phyloP scores from a whole-genome alignment of 2,329 filamentous ascomycete species.

The Kalmusia sp. region DNA sequence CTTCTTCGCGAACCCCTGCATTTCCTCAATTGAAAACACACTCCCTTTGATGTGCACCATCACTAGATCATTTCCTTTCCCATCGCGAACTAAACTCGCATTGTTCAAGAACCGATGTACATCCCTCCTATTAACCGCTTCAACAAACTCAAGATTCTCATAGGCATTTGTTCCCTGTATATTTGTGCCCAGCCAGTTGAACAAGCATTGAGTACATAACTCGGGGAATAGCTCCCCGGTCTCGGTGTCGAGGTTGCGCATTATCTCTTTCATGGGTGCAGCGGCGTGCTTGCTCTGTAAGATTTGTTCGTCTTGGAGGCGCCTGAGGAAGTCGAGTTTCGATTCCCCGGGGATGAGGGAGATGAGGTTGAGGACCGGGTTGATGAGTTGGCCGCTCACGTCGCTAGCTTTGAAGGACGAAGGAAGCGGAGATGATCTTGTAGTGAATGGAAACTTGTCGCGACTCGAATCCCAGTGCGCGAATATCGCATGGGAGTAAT shows the following conservation, averaged over 20 bases:
- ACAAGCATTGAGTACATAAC: neutral
- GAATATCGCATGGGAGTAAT: neutral
- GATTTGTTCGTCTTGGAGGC: neutral
- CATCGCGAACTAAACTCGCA: neutral
- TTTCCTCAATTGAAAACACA: neutral
- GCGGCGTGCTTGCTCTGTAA: neutral
- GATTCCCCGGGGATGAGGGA: neutral
- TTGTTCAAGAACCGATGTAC: neutral
- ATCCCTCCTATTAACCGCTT: neutral
- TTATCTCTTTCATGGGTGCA: neutral
- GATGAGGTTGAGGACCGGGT: neutral
- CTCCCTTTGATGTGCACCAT: neutral
- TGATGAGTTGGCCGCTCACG: neutral
- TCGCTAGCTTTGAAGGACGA: neutral
- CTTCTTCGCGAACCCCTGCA: neutral
- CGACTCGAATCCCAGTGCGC: neutral
- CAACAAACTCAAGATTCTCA: neutral
- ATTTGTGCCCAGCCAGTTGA: neutral
- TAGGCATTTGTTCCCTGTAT: neutral
- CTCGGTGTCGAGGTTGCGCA: neutral
- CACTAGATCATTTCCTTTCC: neutral
- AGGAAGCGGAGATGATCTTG: neutral
- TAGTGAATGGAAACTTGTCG: neutral
- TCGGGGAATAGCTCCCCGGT: neutral
- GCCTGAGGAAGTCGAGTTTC: neutral